Evolutionary conservation across 208 protist genomes (phyloP), one percentile per base, ranked within the genome.

Genomic region (Wallacemonas sp.): DNA sequence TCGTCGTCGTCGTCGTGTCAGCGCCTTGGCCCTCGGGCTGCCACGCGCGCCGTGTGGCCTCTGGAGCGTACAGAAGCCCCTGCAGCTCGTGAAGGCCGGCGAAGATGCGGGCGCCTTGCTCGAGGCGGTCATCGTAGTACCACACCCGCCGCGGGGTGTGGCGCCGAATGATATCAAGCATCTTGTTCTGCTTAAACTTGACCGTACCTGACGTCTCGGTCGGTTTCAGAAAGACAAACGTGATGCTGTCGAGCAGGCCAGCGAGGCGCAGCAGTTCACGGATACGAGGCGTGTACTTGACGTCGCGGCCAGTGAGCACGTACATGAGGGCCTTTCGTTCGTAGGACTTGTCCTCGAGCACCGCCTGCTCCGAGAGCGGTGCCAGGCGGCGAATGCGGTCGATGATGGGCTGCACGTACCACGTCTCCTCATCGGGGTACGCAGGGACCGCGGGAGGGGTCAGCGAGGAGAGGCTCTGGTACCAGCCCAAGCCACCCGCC

Each of bases 101-200:
- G 10, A 92, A 66, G 23, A 95, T 49, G 36, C 65, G 52, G 10
- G 32, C 62, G 0, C 86, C 89, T 65, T 92, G 86, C 46, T 91
- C 77, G n/a, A 65, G 67, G 11, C 86, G 76, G 55, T 95, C 89
- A 54, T 95, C 89, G 68, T 92, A 95, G 75, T 95, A 95, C 38
- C 72, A 92, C 29, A 92, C 78, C 20, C 68, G 75, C 1, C 52
- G 22, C 16, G 85, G 84, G 12, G 57, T 38, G 54, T 89, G 66
- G 41, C 67, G 20, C 23, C 72, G 71, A 44, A 91, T 80, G 46
- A 91, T 52, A 16, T 64, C 59, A 31, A 82, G 83, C 31, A 95
- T 77, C 20, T 57, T 74, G 70, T 87, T 81, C 42, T 90, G 68
- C 63, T 95, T 95, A 62, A 81, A 87, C 68, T 71, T 70, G 31